Base-by-base conservation (phyloP, 306 rosid species). In the Comarum palustre region DNA sequence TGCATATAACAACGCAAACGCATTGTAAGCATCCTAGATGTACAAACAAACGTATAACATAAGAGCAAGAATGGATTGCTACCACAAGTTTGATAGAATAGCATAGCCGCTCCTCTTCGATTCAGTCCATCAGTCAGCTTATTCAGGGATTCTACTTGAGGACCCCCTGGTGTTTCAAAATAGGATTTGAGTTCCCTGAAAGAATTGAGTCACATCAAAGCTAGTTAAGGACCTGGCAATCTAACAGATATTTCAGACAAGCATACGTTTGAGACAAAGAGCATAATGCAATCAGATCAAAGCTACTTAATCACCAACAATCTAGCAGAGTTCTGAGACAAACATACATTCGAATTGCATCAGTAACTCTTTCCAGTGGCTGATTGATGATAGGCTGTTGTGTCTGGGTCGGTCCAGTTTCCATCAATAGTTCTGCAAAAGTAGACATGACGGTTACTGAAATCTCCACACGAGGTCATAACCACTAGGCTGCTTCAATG, bases 31-130 rank as follows among this genome's bases (percentile, higher is more conserved):
- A 16, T 48, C 7, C 2, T 51, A 7, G 74, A 3, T 24, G 36
- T 54, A 32, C 54, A 9, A 13, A 20, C 3, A 66, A 29, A 27
- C 36, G 16, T 27, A 16, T 13, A 45, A 6, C 13, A 68, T 57
- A 14, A 9, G 39, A 9, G 31, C 22, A 73, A 39, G 3, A 25
- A 2, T 39, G 51, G 38, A 51, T 9, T 66, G 69, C 67, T 66
- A 91, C 98, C 98, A 73, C 92, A 86, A 57, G 90, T 89, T 67
- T 86, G 96, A 77, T 89, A 89, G 83, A 93, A 93, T 77, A 89
- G 87, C 34, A 71, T 72, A 1, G 96, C 96, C 2, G 98, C 93
- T 36, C 39, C 39, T 36, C 39, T 5, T 36, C 39, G 1, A 36
- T 36, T 36, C 39, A 36, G 4, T 36, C 39, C 39, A 36, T 76